Evolutionary conservation across 2,329 filamentous ascomycete genomes (phyloP), one percentile per base, ranked within the genome.

Genomic region (Tetracladium maxilliforme): DNA sequence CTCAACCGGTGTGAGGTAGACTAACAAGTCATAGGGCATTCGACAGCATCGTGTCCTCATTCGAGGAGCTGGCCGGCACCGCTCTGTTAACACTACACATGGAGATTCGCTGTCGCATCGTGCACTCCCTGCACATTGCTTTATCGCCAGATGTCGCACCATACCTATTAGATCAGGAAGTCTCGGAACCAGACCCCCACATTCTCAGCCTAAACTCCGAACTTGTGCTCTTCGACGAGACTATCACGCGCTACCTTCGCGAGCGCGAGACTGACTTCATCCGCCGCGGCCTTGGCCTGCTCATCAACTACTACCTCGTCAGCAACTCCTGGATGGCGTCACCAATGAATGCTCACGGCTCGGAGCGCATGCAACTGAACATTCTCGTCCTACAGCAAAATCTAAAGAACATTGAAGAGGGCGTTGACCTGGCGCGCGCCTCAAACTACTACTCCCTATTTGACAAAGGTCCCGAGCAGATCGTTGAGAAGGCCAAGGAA

Each of bases 311-410:
- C 7, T 80, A 78, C 42, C 70, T 95, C 4, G 70, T 94, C 19
- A 58, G 71, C 31, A 79, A 79, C 33, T 70, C 74, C 3, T 56
- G 63, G 11, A 66, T 69, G 43, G 78, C 87, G 22, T 71, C 73
- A 24, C 73, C 77, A 6, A 87, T 98, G 73, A 94, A 98, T 47
- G 57, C 54, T 19, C 70, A 78, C 39, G 90, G 90, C 21, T 81
- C 76, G 31, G 71, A 74, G n/a, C 70, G 84, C 19, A 84, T 98
- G 70, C 77, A 84, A 47, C 70, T 95, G 41, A 93, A 98, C 47
- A 83, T 94, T 24, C 64, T 94, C 14, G 90, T 98, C 20, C 59
- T 98, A 25, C 87, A 95, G 52, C 90, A 98, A 47, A 94, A 93
- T 41, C 69, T 98, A 28, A 93, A 93, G 56, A 92, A 92, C 37